Percentiles rank a stretch among this genome's conserved stretches.
Conservation (phyloP, 2,329 filamentous ascomycete species). For the Ramichloridium luteum region DNA sequence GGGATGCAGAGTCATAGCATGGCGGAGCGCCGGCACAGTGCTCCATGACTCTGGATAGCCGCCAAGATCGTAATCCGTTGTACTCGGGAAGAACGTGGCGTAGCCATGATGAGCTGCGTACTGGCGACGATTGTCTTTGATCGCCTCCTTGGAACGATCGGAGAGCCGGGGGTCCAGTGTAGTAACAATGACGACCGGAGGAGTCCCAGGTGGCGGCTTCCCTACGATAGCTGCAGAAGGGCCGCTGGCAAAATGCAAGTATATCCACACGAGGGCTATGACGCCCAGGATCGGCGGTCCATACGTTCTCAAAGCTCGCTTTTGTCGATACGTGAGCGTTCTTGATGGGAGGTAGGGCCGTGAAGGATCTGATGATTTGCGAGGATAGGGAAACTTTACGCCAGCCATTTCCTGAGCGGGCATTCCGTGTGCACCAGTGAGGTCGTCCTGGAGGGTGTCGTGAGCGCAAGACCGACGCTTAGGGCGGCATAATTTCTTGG, state of each 20-base stretch:
- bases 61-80: conserved; percentile 62
- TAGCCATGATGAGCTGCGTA: conserved; percentile 88
- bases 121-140: conserved; percentile 69
- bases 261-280: conserved; percentile 19
- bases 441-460: no score
- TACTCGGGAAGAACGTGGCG: conserved; percentile 65
- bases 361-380: conserved; percentile 49
- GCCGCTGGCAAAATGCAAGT: conserved; percentile 19
- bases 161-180: conserved; percentile 60
- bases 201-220: no score
- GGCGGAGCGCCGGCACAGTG: conserved; percentile 72
- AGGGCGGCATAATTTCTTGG: no score
- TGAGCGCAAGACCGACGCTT: no score
- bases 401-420: conserved; percentile 28
- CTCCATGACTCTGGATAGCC: conserved; percentile 54
- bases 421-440: no score
- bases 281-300: conserved; percentile 35
- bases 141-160: conserved; percentile 54
- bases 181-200: conserved; percentile 67
- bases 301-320: conserved; percentile 19
- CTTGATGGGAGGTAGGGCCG: background rate
- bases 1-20: conserved; percentile 72
- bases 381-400: conserved; percentile 79
- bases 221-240: conserved; percentile 13
- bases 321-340: conserved; percentile 13